These are phyloP conservation scores for Anethum foeniculum DNA, from an alignment of 140 eudicot species.

Conservation along the genomic window DNA sequence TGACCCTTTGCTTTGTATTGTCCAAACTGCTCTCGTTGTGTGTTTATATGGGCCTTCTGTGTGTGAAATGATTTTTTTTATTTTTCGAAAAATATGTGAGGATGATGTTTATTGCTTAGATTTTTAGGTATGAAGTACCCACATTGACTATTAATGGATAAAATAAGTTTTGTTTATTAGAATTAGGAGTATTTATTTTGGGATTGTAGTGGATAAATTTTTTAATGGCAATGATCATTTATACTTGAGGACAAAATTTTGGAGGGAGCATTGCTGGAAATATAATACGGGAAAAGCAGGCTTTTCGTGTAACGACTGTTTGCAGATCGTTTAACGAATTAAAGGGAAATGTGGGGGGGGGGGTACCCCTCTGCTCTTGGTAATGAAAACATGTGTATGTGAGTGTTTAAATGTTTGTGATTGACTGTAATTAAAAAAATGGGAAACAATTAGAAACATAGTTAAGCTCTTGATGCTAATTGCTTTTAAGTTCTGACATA, in stretches of 20 bases:
- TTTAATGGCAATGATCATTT: neutral
- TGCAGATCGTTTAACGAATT: neutral
- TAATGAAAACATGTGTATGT: neutral
- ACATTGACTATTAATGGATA: neutral
- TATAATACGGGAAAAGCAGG: neutral
- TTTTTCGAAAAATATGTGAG: too few species aligned
- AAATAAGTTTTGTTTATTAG: neutral
- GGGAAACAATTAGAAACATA: neutral
- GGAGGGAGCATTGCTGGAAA: neutral
- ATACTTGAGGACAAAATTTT: neutral
- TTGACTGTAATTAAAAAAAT: neutral
- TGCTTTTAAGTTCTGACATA: neutral
- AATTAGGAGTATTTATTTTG: neutral
- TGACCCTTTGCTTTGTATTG: neutral
- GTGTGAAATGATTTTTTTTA: neutral
- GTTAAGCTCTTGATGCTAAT: neutral
- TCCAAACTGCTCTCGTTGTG: neutral
- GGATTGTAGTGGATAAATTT: neutral
- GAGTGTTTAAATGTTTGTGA: neutral
- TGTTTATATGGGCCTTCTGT: neutral
- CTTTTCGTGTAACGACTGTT: neutral
- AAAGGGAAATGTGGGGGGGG: neutral
- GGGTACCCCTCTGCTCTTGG: neutral
- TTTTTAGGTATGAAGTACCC: neutral
- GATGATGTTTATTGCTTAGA: neutral